These are phyloP conservation scores for Alliaria petiolata DNA, from an alignment of 345 rosid species.

Conservation along the genomic window DNA sequence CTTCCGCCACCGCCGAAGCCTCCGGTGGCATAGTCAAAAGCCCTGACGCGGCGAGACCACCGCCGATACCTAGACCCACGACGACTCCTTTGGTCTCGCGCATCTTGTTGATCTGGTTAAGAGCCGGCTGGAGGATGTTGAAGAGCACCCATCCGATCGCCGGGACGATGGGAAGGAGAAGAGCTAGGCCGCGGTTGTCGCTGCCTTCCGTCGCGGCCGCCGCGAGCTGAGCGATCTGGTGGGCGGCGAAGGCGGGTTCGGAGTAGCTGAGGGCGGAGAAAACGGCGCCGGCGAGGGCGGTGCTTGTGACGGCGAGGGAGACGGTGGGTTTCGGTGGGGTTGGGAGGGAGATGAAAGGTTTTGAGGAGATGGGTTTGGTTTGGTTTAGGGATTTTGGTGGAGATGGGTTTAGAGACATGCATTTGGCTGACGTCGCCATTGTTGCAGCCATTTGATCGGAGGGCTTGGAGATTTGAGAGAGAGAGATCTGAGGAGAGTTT, in stretches of 20 bases:
- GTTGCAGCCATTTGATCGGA: conserved; percentile 48
- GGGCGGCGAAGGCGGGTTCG: conserved; percentile 85
- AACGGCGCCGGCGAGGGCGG: conserved; percentile 76
- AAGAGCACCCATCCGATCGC: conserved; percentile 90
- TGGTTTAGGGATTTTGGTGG: conserved; percentile 45
- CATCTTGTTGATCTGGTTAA: conserved; percentile 86
- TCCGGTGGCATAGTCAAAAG: conserved; percentile 43
- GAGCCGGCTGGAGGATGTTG: conserved; percentile 93
- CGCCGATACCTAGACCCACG: conserved; percentile 73
- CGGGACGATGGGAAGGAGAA: conserved; percentile 76
- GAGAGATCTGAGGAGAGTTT: background rate
- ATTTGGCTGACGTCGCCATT: conserved; percentile 66
- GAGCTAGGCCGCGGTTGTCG: conserved; percentile 85
- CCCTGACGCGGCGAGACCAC: conserved; percentile 60
- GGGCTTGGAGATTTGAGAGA: conserved; percentile 11
- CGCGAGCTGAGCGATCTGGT: conserved; percentile 63
- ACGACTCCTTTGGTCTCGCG: conserved; percentile 55
- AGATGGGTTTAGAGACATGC: conserved; percentile 41
- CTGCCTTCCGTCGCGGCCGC: conserved; percentile 48
- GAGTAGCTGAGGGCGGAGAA: conserved; percentile 65
- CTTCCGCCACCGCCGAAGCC: conserved; percentile 40
- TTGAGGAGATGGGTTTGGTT: conserved; percentile 31
- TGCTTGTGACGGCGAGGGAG: conserved; percentile 31
- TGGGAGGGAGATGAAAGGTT: conserved; percentile 23
- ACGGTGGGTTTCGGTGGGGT: conserved; percentile 21